Evolutionary conservation across 1,139 yeast species (phyloP), one percentile per base, ranked within the genome.

Genomic region (Lodderomyces theae): DNA sequence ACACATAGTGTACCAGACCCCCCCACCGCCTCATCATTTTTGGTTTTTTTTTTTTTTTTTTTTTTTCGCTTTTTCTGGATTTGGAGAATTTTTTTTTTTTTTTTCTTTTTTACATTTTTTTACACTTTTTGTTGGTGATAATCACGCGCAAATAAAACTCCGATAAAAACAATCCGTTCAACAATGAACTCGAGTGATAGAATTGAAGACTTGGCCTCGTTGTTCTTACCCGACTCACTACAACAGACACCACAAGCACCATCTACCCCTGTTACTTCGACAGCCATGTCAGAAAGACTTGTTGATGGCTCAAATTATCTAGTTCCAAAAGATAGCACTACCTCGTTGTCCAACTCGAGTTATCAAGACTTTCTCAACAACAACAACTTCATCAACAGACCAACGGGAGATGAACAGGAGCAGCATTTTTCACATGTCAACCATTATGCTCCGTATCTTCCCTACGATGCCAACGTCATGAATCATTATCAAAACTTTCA

Each of bases 201-300:
- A 25, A 60, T 64, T 34, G 74, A 70, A 44, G 77, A 71, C 51
- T 57, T 71, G 37, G 67, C 74, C 34, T 63, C 74, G 23, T 58
- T 71, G 39, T 71, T 71, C 40, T 53, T 71, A 28, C 75, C 75
- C 4, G 76, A 71, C 39, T 63, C 68, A 21, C 57, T 69, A 26
- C 69, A 64, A 39, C 66, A 59, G 17, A 35, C 39, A 8, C 48
- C 41, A 19, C 35, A 42, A 17, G 8, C 43, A 7, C 39, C 41
- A n/a, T 16, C 32, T 8, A 35, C 22, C n/a, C 23, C 41, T 18
- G 11, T 41, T 12, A 29, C 40, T 28, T 16, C 38, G 6, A 8
- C 34, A 28, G 28, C 26, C 11, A 18, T 28, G 25, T 16, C 33
- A 6, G 25, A 18, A 18, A 32, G 25, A 26, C 16, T 21, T 8